A percentile compares a stretch with the other conserved stretches of the same genome.
These are phyloP conservation scores for Solanum bulbocastanum DNA, from an alignment of 257 asterid genomes.

Conservation along the genomic window DNA sequence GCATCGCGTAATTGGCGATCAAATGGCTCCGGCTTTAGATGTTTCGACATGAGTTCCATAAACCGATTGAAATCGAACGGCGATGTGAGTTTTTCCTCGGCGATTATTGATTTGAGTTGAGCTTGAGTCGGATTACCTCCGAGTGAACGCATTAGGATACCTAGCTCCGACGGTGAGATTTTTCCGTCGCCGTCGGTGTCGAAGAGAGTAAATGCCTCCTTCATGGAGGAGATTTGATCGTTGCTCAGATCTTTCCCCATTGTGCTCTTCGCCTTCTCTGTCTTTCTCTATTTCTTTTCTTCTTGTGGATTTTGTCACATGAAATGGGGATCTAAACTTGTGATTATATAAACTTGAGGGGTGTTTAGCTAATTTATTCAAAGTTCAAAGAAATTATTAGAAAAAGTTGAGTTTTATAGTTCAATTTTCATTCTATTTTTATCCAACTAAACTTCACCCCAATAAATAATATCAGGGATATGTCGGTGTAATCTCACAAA, in stretches of 20 bases:
- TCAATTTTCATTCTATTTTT: too few species aligned
- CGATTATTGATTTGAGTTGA: slow-evolving; percentile 60
- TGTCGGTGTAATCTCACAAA: too few species aligned
- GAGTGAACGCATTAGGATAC: slow-evolving; percentile 85
- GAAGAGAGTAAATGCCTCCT: slow-evolving; percentile 78
- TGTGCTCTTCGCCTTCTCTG: not conserved
- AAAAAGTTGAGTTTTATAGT: too few species aligned
- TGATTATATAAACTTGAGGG: not conserved
- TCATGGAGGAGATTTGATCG: slow-evolving; percentile 76
- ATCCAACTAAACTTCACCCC: too few species aligned
- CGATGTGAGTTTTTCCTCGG: slow-evolving; percentile 60
- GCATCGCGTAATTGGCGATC: slow-evolving; percentile 96
- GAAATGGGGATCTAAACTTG: not conserved
- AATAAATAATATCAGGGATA: too few species aligned
- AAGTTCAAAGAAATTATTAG: not conserved
- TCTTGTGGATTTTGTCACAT: not conserved
- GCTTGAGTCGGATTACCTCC: slow-evolving; percentile 97
- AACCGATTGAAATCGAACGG: slow-evolving; percentile 72
- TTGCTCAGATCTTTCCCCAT: slow-evolving; percentile 91
- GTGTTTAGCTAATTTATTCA: not conserved
- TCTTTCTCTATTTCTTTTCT: not conserved
- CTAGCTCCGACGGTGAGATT: slow-evolving; percentile 82
- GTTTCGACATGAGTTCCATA: slow-evolving; percentile 78
- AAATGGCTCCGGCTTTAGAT: slow-evolving; percentile 88
- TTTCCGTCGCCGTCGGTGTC: slow-evolving; percentile 91